These are phyloP conservation scores for Yamadazyma laniorum DNA, from an alignment of 805 yeast genomes.

Conservation along the genomic window DNA sequence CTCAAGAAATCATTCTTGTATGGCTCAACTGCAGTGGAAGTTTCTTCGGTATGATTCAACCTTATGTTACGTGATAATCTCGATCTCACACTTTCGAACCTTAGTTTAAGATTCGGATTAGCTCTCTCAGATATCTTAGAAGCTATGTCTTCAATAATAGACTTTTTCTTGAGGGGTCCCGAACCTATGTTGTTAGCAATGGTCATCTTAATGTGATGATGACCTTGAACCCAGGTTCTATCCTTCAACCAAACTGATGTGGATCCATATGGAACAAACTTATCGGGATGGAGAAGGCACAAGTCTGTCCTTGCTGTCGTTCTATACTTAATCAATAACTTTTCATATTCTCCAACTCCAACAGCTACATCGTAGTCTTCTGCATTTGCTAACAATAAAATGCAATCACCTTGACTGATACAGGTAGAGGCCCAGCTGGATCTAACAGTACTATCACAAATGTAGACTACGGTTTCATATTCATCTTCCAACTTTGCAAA, in stretches of 20 bases:
- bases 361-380: slow-evolving; percentile 54
- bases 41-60: slow-evolving; percentile 20
- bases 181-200: slow-evolving; percentile 13
- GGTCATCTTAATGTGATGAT: slow-evolving; percentile 84
- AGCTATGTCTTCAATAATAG: slow-evolving; percentile 35
- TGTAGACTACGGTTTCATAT: slow-evolving; percentile 83
- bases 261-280: slow-evolving; percentile 78
- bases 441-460: slow-evolving; percentile 79
- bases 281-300: slow-evolving; percentile 79
- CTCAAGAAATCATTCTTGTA: slow-evolving; percentile 89
- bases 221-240: slow-evolving; percentile 88
- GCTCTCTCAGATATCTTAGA: slow-evolving; percentile 31
- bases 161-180: slow-evolving; percentile 10
- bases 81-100: slow-evolving; percentile 32
- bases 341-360: slow-evolving; percentile 81
- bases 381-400: slow-evolving; percentile 86
- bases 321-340: slow-evolving; percentile 66
- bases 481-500: slow-evolving; percentile 89
- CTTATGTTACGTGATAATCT: slow-evolving; percentile 10
- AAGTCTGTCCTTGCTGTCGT: slow-evolving; percentile 88
- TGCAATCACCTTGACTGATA: slow-evolving; percentile 92
- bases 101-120: slow-evolving; percentile 31
- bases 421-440: slow-evolving; percentile 92
- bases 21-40: slow-evolving; percentile 33
- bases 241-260: slow-evolving; percentile 82